These are phyloP conservation scores for Pseudopyrenochaeta lycopersici DNA, from an alignment of 2,329 filamentous ascomycete genomes.

Conservation along the genomic window DNA sequence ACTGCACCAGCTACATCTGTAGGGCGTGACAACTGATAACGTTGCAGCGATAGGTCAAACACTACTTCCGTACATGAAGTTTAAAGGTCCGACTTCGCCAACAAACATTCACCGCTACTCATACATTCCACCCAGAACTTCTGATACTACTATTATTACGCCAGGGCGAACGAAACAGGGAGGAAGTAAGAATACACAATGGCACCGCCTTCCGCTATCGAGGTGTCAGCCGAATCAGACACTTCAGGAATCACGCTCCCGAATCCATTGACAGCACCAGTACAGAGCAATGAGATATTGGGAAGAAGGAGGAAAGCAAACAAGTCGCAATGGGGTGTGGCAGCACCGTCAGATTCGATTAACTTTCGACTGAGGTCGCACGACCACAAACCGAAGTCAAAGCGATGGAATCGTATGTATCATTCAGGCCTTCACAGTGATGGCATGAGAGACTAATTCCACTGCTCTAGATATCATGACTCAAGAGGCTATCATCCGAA, in stretches of 20 bases:
- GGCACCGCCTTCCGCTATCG: slow-evolving; percentile 49
- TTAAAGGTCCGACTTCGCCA: slow-evolving; percentile 5
- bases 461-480: slow-evolving; percentile 51
- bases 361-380: slow-evolving; percentile 77
- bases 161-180: not conserved
- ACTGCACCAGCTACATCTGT: slow-evolving; percentile 29
- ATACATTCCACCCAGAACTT: not conserved
- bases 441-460: not conserved
- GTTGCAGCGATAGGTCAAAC: not conserved
- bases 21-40: slow-evolving; percentile 27
- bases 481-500: slow-evolving; percentile 63
- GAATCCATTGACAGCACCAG: slow-evolving; percentile 61
- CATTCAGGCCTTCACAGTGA: too few relatives aligned
- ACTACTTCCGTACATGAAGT: not conserved
- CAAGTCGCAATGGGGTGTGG: slow-evolving; percentile 75
- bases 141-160: not conserved
- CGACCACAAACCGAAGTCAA: slow-evolving; percentile 75
- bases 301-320: slow-evolving; percentile 76
- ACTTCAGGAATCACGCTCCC: slow-evolving; percentile 57
- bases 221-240: slow-evolving; percentile 57
- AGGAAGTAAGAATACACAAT: slow-evolving; percentile 15
- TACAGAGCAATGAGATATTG: slow-evolving; percentile 69
- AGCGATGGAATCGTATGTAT: slow-evolving; percentile 84
- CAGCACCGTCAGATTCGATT: slow-evolving; percentile 79
- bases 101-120: not conserved